Evolutionary conservation across 495 filamentous ascomycete genomes (phyloP), one percentile per base, ranked within the genome.

Genomic region (Terfezia claveryi): DNA sequence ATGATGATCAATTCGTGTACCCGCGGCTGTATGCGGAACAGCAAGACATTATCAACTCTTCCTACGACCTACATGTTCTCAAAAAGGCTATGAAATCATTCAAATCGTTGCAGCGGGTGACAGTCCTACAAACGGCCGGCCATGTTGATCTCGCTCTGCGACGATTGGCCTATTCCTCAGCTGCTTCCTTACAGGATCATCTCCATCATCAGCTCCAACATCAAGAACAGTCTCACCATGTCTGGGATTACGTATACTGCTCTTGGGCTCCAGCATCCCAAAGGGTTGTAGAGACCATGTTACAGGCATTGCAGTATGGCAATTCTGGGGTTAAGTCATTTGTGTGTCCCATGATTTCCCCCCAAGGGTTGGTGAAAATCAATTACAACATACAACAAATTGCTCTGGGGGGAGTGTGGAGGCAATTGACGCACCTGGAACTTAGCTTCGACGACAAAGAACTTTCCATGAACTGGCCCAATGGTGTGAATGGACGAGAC

Each of bases 61-160:
- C 41, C 16, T 57, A 65, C 53, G 63, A 65, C 38, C 53, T 64
- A 38, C 32, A 57, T 55, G 54, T 65, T 50, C 53, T 65, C 9
- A 62, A 58, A 51, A 65, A 64, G 51, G 63, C 63, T 51, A 62
- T 65, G 59, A 59, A 55, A 60, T 56, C 63, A 11, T 65, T 65
- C 51, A 65, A 54, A 54, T 51, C 59, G 36, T 38, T 65, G 10
- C 63, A 65, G 49, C 56, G 60, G 53, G 57, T 65, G 49, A 55
- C 64, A 10, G 53, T 65, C 27, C 55, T 65, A 32, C 58, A 62
- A 20, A 60, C 61, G 46, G 64, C 64, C 62, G 55, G 65, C n/a
- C 59, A 65, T 51, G 61, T 66, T 23, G 62, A 65, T 49, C 62
- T 62, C 44, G 63, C 64, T 38, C 61, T 65, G 36, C 62, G 63